Base-by-base conservation (phyloP, 805 yeast genomes). In the Yarrowia divulgata region DNA sequence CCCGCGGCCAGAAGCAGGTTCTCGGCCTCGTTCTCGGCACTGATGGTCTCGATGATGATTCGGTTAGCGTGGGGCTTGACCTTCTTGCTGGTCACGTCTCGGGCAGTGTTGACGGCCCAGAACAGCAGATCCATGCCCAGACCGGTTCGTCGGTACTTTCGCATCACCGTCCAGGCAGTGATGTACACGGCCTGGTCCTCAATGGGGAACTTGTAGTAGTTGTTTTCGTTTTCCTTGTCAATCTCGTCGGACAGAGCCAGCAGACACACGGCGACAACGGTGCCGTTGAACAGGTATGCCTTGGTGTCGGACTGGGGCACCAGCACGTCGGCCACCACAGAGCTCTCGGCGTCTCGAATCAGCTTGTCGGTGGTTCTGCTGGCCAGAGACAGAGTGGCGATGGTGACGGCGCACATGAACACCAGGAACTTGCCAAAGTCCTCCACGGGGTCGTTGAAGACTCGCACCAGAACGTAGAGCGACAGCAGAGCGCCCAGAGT, bases 231-330 rank as follows among this genome's bases (percentile, higher is more conserved):
- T 6, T 39, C 43, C 49, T 39, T 49, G 37, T 46, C 64, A 19
- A 42, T 37, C 50, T 64, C 69, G 19, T 58, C 55, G 19, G 69
- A 63, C 18, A 63, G 42, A 13, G 62, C 52, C 23, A 70, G 49
- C 40, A 54, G 62, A 54, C 62, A 50, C 19, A 68, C 71, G 8
- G 45, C 69, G 4, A 68, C 71, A 8, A 62, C 68, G 13, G 39
- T n/a, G 34, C 70, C 70, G 35, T 70, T 70, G 69, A 43, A 70
- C 35, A 70, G 48, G 34, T 66, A 69, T 3, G 69, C 69, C 45
- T 52, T 60, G 32, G 69, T 63, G 16, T 63, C 68, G 4, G 68
- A 63, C 57, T 49, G 68, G n/a, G 68, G 40, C 14, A 66, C 62
- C 18, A 54, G 62, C 29, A 50, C 69, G 14, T 66, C 69, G 7